These are phyloP conservation scores for Sonneratia caseolaris DNA, from an alignment of 345 rosid genomes.

Conservation along the genomic window DNA sequence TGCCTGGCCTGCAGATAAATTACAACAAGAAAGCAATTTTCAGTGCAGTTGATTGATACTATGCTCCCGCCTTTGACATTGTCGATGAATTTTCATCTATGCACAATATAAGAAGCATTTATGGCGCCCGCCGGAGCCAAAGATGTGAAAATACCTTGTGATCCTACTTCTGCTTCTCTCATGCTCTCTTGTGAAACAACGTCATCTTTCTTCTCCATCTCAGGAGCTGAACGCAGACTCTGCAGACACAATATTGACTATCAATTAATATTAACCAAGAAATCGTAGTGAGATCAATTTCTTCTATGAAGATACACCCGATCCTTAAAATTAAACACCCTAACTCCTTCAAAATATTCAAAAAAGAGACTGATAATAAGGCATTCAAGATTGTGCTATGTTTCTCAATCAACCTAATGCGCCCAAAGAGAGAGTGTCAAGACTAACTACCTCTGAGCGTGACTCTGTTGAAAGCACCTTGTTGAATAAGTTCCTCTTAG, in stretches of 20 bases:
- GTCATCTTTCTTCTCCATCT: neutral
- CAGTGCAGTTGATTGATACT: neutral
- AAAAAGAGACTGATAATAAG: neutral
- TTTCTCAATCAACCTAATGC: neutral
- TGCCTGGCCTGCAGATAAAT: constrained; percentile 13
- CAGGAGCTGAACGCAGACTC: neutral
- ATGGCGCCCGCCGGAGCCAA: neutral
- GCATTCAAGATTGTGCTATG: neutral
- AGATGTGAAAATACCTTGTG: neutral
- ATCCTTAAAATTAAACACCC: neutral
- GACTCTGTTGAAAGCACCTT: constrained; percentile 27
- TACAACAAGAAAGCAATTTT: neutral
- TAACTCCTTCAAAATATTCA: neutral
- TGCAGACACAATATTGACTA: neutral
- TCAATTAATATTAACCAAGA: neutral
- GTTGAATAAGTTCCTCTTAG: constrained; percentile 35
- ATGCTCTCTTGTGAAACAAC: neutral
- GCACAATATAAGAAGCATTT: neutral
- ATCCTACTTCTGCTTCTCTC: neutral
- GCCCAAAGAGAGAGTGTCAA: neutral
- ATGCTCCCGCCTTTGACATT: neutral
- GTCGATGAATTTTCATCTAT: too few relatives aligned
- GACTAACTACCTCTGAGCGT: constrained; percentile 28
- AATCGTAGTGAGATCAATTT: neutral
- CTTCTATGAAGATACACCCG: neutral